phyloP scores from a whole-genome alignment of 2,329 filamentous ascomycete genomes.

The Exophiala mesophila region DNA sequence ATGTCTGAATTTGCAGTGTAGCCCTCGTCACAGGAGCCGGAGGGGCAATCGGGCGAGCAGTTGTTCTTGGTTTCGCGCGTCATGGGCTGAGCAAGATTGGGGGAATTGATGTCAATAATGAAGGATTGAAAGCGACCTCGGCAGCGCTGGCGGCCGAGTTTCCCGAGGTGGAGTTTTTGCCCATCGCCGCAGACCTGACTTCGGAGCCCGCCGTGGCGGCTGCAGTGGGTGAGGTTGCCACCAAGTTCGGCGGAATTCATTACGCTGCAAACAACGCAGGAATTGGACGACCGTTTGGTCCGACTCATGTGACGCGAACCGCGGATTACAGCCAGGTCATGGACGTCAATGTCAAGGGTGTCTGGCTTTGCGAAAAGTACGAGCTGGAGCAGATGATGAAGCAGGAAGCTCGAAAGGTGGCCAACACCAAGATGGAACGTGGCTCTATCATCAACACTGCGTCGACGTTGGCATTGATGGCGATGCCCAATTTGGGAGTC shows the following conservation, averaged over 20 bases:
- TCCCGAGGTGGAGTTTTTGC: constrained; percentile 32
- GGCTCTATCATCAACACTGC: constrained; percentile 51
- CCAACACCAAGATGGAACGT: constrained; percentile 34
- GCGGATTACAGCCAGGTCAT: constrained; percentile 40
- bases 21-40: constrained; percentile 14
- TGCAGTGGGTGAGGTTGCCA: constrained; percentile 51
- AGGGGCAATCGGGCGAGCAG: constrained; percentile 9
- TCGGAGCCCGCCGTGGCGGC: constrained; percentile 48
- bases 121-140: constrained; percentile 4
- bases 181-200: constrained; percentile 44
- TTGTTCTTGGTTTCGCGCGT: constrained; percentile 7
- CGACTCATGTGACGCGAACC: constrained; percentile 40
- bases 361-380: constrained; percentile 40
- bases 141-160: not conserved
- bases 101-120: constrained; percentile 4
- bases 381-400: constrained; percentile 41
- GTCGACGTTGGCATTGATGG: constrained; percentile 48
- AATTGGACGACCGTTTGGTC: constrained; percentile 22
- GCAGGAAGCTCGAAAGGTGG: constrained; percentile 39
- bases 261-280: constrained; percentile 29
- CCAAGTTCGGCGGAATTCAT: constrained; percentile 45
- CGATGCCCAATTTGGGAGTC: constrained; percentile 33
- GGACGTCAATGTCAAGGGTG: constrained; percentile 41
- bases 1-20: not conserved
- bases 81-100: constrained; percentile 8